phyloP scores from a whole-genome alignment of 257 asterid species.

The Gardenia jasminoides region DNA sequence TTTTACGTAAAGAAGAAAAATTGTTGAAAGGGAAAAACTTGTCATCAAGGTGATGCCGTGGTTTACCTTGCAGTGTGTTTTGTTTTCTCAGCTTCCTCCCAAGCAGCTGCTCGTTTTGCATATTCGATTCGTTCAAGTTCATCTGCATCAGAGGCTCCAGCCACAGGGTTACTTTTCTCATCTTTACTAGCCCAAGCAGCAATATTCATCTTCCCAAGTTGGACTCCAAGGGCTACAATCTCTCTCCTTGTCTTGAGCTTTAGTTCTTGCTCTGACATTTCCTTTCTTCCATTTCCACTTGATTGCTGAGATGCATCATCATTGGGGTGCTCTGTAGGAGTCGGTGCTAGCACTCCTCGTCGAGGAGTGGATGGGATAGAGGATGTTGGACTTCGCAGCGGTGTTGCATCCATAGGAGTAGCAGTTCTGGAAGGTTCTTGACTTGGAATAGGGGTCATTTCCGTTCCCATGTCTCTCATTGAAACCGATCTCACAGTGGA shows the following conservation, averaged over 20 bases:
- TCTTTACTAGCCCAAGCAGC: slow-evolving; percentile 99
- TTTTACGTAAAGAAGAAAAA: background rate
- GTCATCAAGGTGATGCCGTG: background rate
- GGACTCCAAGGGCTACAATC: slow-evolving; percentile 89
- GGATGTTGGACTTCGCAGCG: slow-evolving; percentile 84
- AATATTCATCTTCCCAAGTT: slow-evolving; percentile 91
- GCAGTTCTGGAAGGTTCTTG: slow-evolving; percentile 96
- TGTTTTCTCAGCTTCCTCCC: slow-evolving; percentile 92
- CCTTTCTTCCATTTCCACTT: slow-evolving; percentile 43
- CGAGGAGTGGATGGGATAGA: slow-evolving; percentile 92
- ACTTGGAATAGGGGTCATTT: slow-evolving; percentile 98
- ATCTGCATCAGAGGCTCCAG: slow-evolving; percentile 29
- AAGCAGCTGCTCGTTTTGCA: slow-evolving; percentile 80
- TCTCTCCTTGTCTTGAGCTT: slow-evolving; percentile 83
- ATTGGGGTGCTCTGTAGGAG: slow-evolving; percentile 42
- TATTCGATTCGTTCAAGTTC: slow-evolving; percentile 65
- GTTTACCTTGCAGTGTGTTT: slow-evolving; percentile 82
- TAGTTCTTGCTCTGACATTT: slow-evolving; percentile 72
- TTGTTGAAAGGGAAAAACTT: background rate
- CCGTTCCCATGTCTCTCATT: slow-evolving; percentile 99
- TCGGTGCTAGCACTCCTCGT: slow-evolving; percentile 67
- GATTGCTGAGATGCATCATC: slow-evolving; percentile 27
- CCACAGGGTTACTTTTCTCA: slow-evolving; percentile 41
- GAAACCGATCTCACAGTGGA: slow-evolving; percentile 84
- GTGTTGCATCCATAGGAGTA: slow-evolving; percentile 81